Conservation (phyloP, 345 rosid species). For the Triadica sebifera region DNA sequence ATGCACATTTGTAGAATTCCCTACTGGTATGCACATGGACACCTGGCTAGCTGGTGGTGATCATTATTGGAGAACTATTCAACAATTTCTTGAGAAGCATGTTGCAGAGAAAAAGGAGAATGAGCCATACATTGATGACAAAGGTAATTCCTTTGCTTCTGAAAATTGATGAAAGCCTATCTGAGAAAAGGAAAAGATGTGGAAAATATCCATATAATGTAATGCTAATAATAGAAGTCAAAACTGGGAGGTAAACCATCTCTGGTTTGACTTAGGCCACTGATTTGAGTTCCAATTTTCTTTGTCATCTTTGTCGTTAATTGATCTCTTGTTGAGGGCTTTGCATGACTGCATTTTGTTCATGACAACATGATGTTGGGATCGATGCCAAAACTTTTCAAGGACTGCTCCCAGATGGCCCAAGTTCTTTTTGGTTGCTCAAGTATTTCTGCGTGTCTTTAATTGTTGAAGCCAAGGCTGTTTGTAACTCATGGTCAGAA, state of each 20-base stretch:
- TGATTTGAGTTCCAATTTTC: not conserved
- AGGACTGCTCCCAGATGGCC: too few relatives aligned
- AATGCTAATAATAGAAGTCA: not conserved
- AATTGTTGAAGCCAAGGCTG: too few relatives aligned
- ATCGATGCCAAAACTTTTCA: not conserved
- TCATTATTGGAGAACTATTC: constrained; percentile 69
- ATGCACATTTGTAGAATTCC: constrained; percentile 77
- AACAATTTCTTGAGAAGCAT: constrained; percentile 56
- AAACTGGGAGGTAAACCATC: not conserved
- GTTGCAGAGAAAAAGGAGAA: constrained; percentile 48
- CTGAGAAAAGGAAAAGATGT: not conserved
- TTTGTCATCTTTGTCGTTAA: not conserved
- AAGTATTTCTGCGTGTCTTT: too few relatives aligned
- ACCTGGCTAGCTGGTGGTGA: constrained; percentile 97
- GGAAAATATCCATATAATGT: not conserved
- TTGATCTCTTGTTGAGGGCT: too few relatives aligned
- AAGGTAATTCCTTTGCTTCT: constrained; percentile 32
- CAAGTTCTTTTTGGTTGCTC: too few relatives aligned
- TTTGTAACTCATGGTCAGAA: too few relatives aligned
- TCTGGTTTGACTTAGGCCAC: not conserved
- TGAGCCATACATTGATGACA: constrained; percentile 24
- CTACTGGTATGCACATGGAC: constrained; percentile 98
- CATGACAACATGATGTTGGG: not conserved
- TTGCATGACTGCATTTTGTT: not conserved
- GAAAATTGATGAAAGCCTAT: constrained; percentile 12